phyloP scores from a whole-genome alignment of 495 filamentous ascomycete genomes.

The Aspergillus biplanus region DNA sequence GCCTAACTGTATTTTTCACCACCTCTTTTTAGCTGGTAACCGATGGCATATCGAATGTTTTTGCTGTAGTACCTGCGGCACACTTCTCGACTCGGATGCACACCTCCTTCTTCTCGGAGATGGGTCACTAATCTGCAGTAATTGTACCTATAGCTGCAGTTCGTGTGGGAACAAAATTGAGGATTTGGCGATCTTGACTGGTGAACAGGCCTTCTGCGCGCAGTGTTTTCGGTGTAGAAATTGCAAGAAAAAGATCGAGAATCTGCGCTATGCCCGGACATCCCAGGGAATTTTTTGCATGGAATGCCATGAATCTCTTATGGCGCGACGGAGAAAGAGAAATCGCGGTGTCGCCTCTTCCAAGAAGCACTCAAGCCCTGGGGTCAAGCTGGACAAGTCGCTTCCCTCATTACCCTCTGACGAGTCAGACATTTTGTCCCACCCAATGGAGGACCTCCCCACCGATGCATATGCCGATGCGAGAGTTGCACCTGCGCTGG shows the following conservation, averaged over 20 bases:
- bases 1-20: conserved; percentile 24
- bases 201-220: conserved; percentile 98
- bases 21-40: conserved; percentile 72
- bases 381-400: conserved; percentile 86
- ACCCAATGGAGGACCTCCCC: conserved; percentile 66
- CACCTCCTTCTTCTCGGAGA: conserved; percentile 97
- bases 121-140: conserved; percentile 97
- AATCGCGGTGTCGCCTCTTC: conserved; percentile 61
- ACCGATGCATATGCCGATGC: conserved; percentile 68
- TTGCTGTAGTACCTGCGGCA: conserved; percentile 94
- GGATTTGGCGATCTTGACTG: conserved; percentile 95
- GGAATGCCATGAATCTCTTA: conserved; percentile 98
- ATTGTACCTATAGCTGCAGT: conserved; percentile 99
- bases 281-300: conserved; percentile 99
- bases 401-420: conserved; percentile 87
- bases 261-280: conserved; percentile 94
- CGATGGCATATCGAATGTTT: conserved; percentile 99
- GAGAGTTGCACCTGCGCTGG: conserved; percentile 41
- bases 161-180: conserved; percentile 98
- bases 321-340: conserved; percentile 93
- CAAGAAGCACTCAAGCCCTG: conserved; percentile 56
- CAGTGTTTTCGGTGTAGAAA: conserved; percentile 97
- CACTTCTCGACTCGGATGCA: conserved; percentile 95
- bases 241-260: conserved; percentile 98
- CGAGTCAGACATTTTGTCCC: conserved; percentile 59